A percentile compares a stretch with the other conserved stretches of the same genome.
phyloP scores from a whole-genome alignment of 345 rosid species.

The Excoecaria cochinchinensis region DNA sequence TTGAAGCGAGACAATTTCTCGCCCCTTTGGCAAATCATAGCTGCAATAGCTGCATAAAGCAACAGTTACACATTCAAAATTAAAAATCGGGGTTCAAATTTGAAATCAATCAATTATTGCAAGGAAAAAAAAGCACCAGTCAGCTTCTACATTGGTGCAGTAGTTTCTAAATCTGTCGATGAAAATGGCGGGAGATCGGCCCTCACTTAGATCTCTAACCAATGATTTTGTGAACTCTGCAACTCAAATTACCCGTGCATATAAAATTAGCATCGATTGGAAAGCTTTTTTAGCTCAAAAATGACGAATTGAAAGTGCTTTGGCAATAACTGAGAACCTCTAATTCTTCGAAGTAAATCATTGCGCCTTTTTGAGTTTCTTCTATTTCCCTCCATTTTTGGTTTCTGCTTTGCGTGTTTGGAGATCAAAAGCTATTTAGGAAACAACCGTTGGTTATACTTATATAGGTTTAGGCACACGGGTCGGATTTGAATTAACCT shows the following conservation, averaged over 20 bases:
- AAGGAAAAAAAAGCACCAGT: slow-evolving; percentile 38
- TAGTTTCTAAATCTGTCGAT: slow-evolving; percentile 62
- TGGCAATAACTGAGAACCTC: not conserved
- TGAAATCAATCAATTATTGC: not conserved
- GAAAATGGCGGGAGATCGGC: slow-evolving; percentile 47
- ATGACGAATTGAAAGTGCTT: not conserved
- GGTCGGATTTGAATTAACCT: too few species aligned
- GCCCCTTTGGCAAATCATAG: slow-evolving; percentile 56
- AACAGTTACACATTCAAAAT: not conserved
- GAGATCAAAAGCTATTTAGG: too few species aligned
- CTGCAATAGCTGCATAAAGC: slow-evolving; percentile 51
- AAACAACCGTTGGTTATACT: too few species aligned
- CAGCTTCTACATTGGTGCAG: slow-evolving; percentile 45
- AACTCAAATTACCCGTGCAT: not conserved
- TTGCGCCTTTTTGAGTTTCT: slow-evolving; percentile 20
- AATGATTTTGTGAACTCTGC: slow-evolving; percentile 62
- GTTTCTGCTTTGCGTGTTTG: not conserved
- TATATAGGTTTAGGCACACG: too few species aligned
- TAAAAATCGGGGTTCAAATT: not conserved
- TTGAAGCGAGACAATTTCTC: slow-evolving; percentile 49
- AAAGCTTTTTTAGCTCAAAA: not conserved
- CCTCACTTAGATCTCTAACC: slow-evolving; percentile 45
- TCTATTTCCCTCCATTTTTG: slow-evolving; percentile 61
- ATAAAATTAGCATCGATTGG: not conserved
- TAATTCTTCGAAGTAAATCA: slow-evolving; percentile 40